Evolutionary conservation across 2,329 filamentous ascomycete species (phyloP).

Genomic region (Neoscytalidium dimidiatum): DNA sequence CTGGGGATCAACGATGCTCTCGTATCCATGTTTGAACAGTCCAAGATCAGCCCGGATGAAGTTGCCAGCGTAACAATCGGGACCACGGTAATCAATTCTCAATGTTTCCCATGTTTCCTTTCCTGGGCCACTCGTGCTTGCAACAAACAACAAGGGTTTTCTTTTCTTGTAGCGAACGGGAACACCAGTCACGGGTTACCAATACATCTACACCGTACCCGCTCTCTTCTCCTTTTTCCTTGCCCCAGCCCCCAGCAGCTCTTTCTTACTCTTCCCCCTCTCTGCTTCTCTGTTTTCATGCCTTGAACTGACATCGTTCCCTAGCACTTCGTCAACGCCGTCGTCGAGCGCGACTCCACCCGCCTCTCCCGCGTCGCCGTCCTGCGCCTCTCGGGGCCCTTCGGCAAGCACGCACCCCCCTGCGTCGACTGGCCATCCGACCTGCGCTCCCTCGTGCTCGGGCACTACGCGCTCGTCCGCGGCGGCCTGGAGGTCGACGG

Average conservation of each 20-base stretch:
- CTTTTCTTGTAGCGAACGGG: too few relatives aligned
- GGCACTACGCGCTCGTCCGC: slow-evolving; percentile 47
- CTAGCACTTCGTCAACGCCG: slow-evolving; percentile 59
- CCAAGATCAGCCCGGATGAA: slow-evolving; percentile 23
- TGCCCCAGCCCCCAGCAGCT: background rate
- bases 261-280: background rate
- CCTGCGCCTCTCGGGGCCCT: slow-evolving; percentile 57
- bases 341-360: slow-evolving; percentile 40
- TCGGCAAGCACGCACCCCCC: slow-evolving; percentile 53
- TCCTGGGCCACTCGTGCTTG: too few relatives aligned
- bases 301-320: background rate
- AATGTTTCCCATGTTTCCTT: background rate
- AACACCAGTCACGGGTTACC: too few relatives aligned
- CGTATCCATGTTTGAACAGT: slow-evolving; percentile 36
- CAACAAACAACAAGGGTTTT: too few relatives aligned
- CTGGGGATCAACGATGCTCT: slow-evolving; percentile 44
- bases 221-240: background rate
- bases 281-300: background rate
- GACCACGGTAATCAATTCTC: slow-evolving; percentile 41
- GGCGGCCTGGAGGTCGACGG: slow-evolving; percentile 41
- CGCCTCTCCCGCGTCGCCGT: slow-evolving; percentile 48
- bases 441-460: slow-evolving; percentile 49
- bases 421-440: slow-evolving; percentile 56
- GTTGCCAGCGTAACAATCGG: slow-evolving; percentile 24
- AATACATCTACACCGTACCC: too few relatives aligned